Evolutionary conservation across 768 basidiomycete genomes (phyloP).

Genomic region (Pulveroboletus sp.): DNA sequence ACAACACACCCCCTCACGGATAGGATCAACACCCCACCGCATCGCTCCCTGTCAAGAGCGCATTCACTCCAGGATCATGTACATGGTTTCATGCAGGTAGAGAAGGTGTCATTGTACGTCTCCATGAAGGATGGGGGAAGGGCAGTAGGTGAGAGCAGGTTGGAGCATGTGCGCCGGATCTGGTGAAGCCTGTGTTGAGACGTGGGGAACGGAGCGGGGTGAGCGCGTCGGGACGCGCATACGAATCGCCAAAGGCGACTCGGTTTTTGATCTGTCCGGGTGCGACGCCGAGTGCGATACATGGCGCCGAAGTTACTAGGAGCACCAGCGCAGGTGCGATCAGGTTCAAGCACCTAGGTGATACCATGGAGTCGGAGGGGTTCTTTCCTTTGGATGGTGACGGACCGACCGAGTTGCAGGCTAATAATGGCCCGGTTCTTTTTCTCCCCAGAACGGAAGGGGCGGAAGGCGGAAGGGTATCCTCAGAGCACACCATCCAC

Average conservation of each 20-base stretch:
- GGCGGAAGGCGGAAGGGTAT: too few relatives aligned
- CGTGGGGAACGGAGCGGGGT: too few relatives aligned
- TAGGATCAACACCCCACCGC: conserved; percentile 49
- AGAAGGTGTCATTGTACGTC: conserved; percentile 39
- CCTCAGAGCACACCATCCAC: too few relatives aligned
- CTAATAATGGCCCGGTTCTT: background rate
- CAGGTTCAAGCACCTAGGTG: background rate
- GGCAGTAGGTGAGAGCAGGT: conserved; percentile 56
- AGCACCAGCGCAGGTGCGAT: background rate
- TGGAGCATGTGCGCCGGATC: conserved; percentile 64
- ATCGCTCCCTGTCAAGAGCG: conserved; percentile 51
- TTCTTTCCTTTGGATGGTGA: too few relatives aligned
- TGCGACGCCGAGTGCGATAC: conserved; percentile 22
- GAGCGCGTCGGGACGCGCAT: conserved; percentile 52
- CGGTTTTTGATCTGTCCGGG: conserved; percentile 56
- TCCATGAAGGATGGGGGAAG: conserved; percentile 55
- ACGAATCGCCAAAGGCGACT: conserved; percentile 69
- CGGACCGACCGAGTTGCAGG: background rate
- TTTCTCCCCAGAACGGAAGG: background rate
- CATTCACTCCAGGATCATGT: conserved; percentile 52
- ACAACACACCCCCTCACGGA: conserved; percentile 57
- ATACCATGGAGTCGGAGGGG: background rate
- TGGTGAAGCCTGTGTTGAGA: conserved; percentile 39
- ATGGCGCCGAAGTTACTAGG: conserved; percentile 4
- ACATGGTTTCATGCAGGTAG: conserved; percentile 47